Base-by-base conservation (phyloP, 2,329 filamentous ascomycete genomes). In the Mycocentrospora acerina region DNA sequence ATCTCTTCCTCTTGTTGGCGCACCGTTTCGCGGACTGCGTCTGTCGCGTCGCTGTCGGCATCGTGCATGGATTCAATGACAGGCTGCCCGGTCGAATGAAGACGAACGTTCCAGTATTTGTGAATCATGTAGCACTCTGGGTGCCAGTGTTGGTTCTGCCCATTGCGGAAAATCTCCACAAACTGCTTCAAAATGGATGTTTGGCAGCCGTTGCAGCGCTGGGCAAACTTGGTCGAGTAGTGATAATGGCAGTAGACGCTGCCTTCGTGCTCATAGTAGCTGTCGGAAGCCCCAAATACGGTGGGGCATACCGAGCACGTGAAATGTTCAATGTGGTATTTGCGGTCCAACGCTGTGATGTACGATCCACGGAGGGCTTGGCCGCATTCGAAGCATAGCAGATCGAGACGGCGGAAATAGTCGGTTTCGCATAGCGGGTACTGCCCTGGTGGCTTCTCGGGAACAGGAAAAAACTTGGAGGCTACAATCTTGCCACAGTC, bases 61-160 rank as follows among this genome's bases (percentile, higher is more conserved):
- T 41, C 51, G 17, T 57, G 51, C 22, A 63, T 53, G 27, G 61
- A 54, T 29, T 70, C 66, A 5, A 64, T 51, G 28, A 65, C 55
- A 16, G 68, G 66, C 27, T 70, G 63, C 8, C 67, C 68, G 11
- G 68, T 67, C 4, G 70, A 67, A 45, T 73, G 70, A 25, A 98
- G 75, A 35, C 93, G 84, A 43, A 98, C 93, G 64, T 97, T 98
- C 93, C 93, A 98, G 70, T 97, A 98, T 62, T 98, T 98, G 73
- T 98, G 93, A 48, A 98, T 98, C 93, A 98, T 98, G 70, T 98
- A 98, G 69, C 93, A 98, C 70, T 98, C 93, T 2, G 93, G 93
- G 64, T 98, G 93, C 93, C 93, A 98, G 66, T 98, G 93, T 62
- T 98, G 93, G 63, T 97, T 96, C 65, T 95, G 88, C 2, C 91